Evolutionary conservation across 2,329 filamentous ascomycete species (phyloP).

Genomic region (Cladorrhinum sp.): DNA sequence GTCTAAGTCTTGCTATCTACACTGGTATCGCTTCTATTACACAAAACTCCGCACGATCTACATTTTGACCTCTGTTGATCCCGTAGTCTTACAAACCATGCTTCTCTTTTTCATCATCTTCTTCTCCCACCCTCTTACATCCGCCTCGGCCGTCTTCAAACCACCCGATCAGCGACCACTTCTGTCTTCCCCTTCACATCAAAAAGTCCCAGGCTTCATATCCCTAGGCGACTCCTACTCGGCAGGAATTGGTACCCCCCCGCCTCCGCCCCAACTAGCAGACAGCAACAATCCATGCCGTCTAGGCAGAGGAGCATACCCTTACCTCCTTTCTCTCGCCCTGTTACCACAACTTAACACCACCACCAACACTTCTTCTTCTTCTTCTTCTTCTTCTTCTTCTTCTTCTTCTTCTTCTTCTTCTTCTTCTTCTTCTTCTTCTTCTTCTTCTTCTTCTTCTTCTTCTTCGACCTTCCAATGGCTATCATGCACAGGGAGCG

Average conservation of each 20-base stretch:
- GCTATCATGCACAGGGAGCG: slow-evolving; percentile 47
- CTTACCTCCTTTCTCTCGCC: slow-evolving; percentile 40
- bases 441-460: slow-evolving; percentile 14
- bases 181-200: not conserved
- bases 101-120: not conserved
- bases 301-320: slow-evolving; percentile 42
- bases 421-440: slow-evolving; percentile 21
- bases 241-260: slow-evolving; percentile 46
- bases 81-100: not conserved
- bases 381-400: slow-evolving; percentile 18
- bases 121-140: not conserved
- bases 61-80: not conserved
- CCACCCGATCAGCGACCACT: not conserved
- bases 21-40: no score
- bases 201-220: slow-evolving; percentile 36
- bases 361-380: no score
- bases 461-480: slow-evolving; percentile 39
- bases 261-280: slow-evolving; percentile 33
- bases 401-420: slow-evolving; percentile 18
- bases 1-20: no score
- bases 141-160: slow-evolving; percentile 2
- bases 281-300: slow-evolving; percentile 39
- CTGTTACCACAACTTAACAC: no score
- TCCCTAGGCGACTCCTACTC: slow-evolving; percentile 48
- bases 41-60: not conserved